Base-by-base conservation (phyloP, 108 stramenopile species). In the Nitzschia sp. region DNA sequence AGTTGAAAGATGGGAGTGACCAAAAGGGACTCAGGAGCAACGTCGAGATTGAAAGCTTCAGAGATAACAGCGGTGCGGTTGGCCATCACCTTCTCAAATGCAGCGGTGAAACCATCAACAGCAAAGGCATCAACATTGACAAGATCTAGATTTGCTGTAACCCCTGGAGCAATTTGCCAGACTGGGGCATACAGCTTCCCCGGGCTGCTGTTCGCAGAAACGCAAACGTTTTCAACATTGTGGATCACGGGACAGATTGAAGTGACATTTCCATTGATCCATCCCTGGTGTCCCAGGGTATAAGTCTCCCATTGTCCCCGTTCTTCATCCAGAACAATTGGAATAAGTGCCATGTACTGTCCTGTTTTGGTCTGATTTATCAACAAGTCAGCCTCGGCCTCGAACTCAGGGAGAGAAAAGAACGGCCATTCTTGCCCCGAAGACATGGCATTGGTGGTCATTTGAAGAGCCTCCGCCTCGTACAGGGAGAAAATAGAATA, bases 261-360 rank as follows among this genome's bases (percentile, higher is more conserved):
- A 8, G 30, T 8, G 6, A 8, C 25, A n/a, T 26, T 66, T 19
- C 19, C 49, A 30, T 66, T 19, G 33, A 46, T 23, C 64, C 64
- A 66, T 2, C 1, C 64, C 8, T 45, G 26, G 19, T 49, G 42
- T 9, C 18, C 19, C 4, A 51, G n/a, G n/a, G 64, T 11, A 33
- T 73, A 64, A 23, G 19, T 36, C 0, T 61, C 34, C 72, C 72
- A 73, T 2, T 54, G 55, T 9, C 24, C 24, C 2, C 38, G 31
- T 19, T 46, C 11, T 23, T 64, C 54, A 24, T 55, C 38, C 1
- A 48, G 27, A n/a, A 73, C 72, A 6, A 64, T 3, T 3, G 9
- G 72, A 54, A 53, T 8, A 15, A 42, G 8, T 8, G 38, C 38
- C 15, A 42, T 42, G 15, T 42, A 42, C 8, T 42, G 11, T 15